Base-by-base conservation (phyloP, 495 filamentous ascomycete species). In the Tetracladium marchalianum region DNA sequence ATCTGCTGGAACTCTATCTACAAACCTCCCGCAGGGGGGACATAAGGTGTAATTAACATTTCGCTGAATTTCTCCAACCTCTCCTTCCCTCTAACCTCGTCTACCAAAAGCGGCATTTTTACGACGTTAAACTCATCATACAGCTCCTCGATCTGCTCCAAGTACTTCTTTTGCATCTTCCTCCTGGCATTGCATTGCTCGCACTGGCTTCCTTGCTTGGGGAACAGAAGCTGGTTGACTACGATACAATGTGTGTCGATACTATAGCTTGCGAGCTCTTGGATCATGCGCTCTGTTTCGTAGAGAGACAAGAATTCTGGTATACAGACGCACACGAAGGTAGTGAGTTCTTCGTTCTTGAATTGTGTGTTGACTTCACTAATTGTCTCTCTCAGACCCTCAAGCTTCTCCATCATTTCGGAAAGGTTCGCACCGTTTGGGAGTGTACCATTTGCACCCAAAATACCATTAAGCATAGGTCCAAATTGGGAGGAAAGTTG, bases 41-140 rank as follows among this genome's bases (percentile, higher is more conserved):
- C 73, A 63, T 84, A 94, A 10, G 90, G 88, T 54, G 81, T 75
- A 44, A 95, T 73, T 47, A 96, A 72, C 89, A 96, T 94, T 64
- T 93, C 80, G 62, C 86, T 92, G 63, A 96, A 96, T 43, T 77
- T 87, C 65, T 90, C 88, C 53, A 98, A 65, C 61, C 80, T 87
- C 63, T 96, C 90, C 73, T 90, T 95, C 11, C 92, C 92, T 51
- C 93, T 71, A 6, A 99, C 87, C 62, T 99, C 92, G 63, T 97
- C 90, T 2, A 92, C 85, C 56, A 99, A 66, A 53, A 97, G 66
- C 16, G 92, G 92, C 86, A 96, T 95, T 69, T 87, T 88, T 38
- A 99, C 90, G 31, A 99, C 90, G 62, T 99, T 95, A 65, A 99
- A 99, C 62, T 99, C 92, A 53, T 96, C 90, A 57, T 99, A 99